Base-by-base conservation (phyloP, 2,329 filamentous ascomycete species). In the Penicillium sp. region DNA sequence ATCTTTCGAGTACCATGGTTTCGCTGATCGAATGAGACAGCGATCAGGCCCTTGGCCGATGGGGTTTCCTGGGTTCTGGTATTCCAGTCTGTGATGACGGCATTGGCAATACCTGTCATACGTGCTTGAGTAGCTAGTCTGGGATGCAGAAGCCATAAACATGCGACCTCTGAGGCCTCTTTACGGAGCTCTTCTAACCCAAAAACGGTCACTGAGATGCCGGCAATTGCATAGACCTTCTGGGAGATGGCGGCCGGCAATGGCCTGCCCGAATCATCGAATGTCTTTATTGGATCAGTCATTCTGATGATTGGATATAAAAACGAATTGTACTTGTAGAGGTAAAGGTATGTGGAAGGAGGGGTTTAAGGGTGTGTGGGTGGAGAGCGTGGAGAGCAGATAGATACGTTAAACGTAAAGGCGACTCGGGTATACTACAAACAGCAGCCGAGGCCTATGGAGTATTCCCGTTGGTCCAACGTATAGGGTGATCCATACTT, bases 131-230 rank as follows among this genome's bases (percentile, higher is more conserved):
- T 84, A 50, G 86, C 81, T 0, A 88, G 80, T 23, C 94, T 84
- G 2, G 90, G 90, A 69, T 97, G 91, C 16, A 97, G 83, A 11
- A 97, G 85, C 90, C 92, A 97, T n/a, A 97, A 82, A 65, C 89
- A 90, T 23, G 91, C 86, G 34, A 96, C 77, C 30, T 78, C 75
- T 5, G 70, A 72, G 3, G 80, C 76, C 13, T 79, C 73, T 13
- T 68, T n/a, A 1, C 84, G 77, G 0, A 96, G 80, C 68, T 96
- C 90, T 29, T 85, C 76, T 2, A 96, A 82, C 16, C 93, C 92
- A 72, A 92, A 92, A 55, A 96, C 80, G 56, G 90, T 89, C 46
- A 88, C 84, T 9, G 89, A 79, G 50, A 97, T 84, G 43, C 91
- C 91, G 40, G 88, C 85, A 70, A 97, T 89, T 57, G 85, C 83